Evolutionary conservation across 2,329 filamentous ascomycete species (phyloP).

Genomic region (Penicillium vulpinum): DNA sequence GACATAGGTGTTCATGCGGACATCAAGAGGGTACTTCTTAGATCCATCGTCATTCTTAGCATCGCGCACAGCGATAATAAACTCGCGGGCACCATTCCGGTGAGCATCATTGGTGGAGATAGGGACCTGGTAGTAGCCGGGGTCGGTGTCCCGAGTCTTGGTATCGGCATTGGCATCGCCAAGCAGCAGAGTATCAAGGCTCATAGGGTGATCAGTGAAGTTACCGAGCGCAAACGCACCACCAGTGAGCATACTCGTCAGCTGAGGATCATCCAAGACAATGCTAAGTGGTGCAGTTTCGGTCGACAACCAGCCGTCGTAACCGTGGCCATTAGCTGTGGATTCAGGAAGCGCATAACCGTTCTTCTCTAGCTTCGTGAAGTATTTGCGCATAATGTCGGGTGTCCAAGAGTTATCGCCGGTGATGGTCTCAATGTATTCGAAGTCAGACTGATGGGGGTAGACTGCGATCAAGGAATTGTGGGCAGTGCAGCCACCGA

Average conservation of each 20-base stretch:
- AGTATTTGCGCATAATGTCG: constrained; percentile 60
- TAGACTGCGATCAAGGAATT: constrained; percentile 62
- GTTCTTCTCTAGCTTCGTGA: constrained; percentile 54
- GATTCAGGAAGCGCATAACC: constrained; percentile 47
- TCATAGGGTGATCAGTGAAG: constrained; percentile 42
- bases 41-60: constrained; percentile 27
- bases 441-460: constrained; percentile 61
- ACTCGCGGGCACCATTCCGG: constrained; percentile 43
- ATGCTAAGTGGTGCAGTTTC: constrained; percentile 47
- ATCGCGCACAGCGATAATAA: constrained; percentile 34
- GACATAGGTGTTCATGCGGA: constrained; percentile 51
- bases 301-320: constrained; percentile 29
- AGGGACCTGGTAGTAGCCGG: constrained; percentile 61
- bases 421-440: constrained; percentile 58
- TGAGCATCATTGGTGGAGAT: constrained; percentile 39
- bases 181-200: constrained; percentile 49
- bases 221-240: constrained; percentile 55
- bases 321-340: constrained; percentile 46
- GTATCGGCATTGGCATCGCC: constrained; percentile 54
- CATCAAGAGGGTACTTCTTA: constrained; percentile 56
- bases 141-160: constrained; percentile 46
- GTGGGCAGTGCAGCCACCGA: constrained; percentile 63
- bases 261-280: constrained; percentile 53
- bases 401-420: constrained; percentile 61
- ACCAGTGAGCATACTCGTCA: constrained; percentile 54